phyloP scores from a whole-genome alignment of 2,329 filamentous ascomycete genomes.

The Pseudogymnoascus sp. region DNA sequence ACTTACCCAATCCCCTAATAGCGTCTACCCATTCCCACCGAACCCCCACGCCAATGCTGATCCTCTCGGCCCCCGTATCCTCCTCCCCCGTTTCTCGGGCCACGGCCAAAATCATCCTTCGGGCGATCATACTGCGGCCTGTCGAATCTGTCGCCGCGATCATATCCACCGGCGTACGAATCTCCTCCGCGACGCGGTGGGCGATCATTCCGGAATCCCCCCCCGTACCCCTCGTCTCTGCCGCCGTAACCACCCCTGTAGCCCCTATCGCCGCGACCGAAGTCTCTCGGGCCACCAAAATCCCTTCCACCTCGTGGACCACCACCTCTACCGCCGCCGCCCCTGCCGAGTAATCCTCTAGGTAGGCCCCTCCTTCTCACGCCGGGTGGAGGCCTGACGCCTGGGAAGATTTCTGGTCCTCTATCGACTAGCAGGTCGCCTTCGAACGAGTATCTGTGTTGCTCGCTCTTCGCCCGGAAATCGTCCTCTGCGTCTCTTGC shows the following conservation, averaged over 20 bases:
- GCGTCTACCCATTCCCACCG: not conserved
- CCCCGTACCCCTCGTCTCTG: not conserved
- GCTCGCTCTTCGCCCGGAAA: conserved; percentile 42
- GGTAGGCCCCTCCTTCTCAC: conserved; percentile 30
- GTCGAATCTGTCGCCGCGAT: not conserved
- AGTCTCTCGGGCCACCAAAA: not conserved
- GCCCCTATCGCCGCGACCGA: not conserved
- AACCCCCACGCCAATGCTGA: conserved; percentile 7
- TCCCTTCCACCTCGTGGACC: not conserved
- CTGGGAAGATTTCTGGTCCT: conserved; percentile 63
- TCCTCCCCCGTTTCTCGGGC: not conserved
- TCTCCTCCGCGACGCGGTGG: conserved; percentile 4
- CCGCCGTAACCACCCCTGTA: not conserved
- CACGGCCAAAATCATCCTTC: conserved; percentile 4
- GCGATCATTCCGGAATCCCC: conserved; percentile 1
- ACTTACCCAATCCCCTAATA: not conserved
- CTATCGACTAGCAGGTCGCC: conserved; percentile 62
- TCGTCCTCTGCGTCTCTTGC: conserved; percentile 21
- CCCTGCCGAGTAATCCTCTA: not conserved
- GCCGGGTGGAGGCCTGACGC: conserved; percentile 51
- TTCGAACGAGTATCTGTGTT: conserved; percentile 66
- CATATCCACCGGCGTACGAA: not conserved
- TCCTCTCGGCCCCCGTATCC: not conserved
- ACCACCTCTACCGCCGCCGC: not conserved
- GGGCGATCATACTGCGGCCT: not conserved